Evolutionary conservation across 306 rosid genomes (phyloP).

Genomic region (Pueraria montana): DNA sequence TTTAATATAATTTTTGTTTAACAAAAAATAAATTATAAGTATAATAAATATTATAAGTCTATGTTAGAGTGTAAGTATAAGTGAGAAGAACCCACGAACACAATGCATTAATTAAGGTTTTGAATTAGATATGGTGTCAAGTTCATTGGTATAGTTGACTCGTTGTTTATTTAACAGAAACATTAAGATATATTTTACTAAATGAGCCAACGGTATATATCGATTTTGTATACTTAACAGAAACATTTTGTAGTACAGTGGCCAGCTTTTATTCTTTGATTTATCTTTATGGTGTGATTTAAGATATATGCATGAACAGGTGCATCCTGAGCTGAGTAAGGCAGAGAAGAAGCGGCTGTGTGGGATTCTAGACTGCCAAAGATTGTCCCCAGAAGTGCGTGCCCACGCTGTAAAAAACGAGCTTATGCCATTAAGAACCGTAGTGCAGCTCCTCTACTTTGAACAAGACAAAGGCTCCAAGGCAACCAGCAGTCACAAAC

Average conservation of each 20-base stretch:
- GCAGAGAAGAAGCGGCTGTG: conserved; percentile 82
- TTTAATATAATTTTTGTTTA: neutral
- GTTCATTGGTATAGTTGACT: too few species aligned
- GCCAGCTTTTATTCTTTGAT: too few species aligned
- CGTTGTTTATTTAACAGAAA: too few species aligned
- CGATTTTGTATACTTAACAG: too few species aligned
- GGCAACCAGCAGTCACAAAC: conserved; percentile 48
- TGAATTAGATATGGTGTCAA: too few species aligned
- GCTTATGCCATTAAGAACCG: conserved; percentile 89
- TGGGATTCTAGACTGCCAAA: conserved; percentile 84
- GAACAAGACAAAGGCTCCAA: conserved; percentile 77
- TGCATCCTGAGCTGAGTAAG: conserved; percentile 74
- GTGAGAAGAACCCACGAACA: too few species aligned
- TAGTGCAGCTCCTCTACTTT: conserved; percentile 86
- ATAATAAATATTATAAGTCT: neutral
- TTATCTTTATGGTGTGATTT: neutral
- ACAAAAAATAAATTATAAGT: neutral
- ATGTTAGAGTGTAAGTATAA: neutral
- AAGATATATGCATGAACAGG: conserved; percentile 56
- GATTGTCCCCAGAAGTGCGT: conserved; percentile 72
- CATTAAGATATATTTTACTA: too few species aligned
- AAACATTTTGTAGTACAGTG: too few species aligned
- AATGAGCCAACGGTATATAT: too few species aligned
- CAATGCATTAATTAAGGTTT: too few species aligned
- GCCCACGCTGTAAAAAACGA: conserved; percentile 85